Percentiles rank a stretch among this genome's conserved stretches.
These are phyloP conservation scores for Saxophila tyrrhenica DNA, from an alignment of 495 filamentous ascomycete genomes.

Conservation along the genomic window DNA sequence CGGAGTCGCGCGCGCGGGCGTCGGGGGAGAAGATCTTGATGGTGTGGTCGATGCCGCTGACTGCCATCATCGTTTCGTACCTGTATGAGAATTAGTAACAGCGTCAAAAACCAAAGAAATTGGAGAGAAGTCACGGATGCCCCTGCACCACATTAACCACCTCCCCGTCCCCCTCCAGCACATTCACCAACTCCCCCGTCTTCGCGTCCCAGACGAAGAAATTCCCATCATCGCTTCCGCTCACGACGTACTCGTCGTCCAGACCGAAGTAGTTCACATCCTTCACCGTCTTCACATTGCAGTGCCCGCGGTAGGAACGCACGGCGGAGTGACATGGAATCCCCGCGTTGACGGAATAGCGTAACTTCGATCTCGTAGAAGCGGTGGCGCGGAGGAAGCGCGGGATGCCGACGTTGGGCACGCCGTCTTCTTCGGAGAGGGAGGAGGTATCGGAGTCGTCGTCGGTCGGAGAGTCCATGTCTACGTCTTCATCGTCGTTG, in stretches of 20 bases:
- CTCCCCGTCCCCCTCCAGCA: conserved; percentile 60
- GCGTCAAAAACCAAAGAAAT: no score
- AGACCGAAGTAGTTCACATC: conserved; percentile 65
- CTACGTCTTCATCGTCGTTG: conserved; percentile 19
- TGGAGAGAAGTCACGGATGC: no score
- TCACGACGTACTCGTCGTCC: conserved; percentile 65
- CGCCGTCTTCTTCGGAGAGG: conserved; percentile 31
- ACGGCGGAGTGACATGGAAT: conserved; percentile 49
- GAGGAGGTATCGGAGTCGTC: conserved; percentile 27
- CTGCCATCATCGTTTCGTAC: conserved; percentile 61
- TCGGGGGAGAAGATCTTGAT: conserved; percentile 69
- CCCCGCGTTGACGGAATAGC: conserved; percentile 38
- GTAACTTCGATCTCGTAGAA: conserved; percentile 31
- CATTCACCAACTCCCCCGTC: conserved; percentile 51
- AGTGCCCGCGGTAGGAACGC: conserved; percentile 52
- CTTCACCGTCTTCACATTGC: conserved; percentile 65
- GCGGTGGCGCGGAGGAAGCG: conserved; percentile 30
- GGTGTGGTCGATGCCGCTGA: conserved; percentile 62
- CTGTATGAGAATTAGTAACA: no score
- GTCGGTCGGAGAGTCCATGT: conserved; percentile 30
- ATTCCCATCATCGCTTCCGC: conserved; percentile 57
- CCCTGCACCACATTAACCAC: conserved; percentile 66
- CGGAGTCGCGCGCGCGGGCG: conserved; percentile 44
- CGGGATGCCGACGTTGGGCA: conserved; percentile 22
- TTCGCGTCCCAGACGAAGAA: conserved; percentile 63